Evolutionary conservation across 2,329 filamentous ascomycete species (phyloP).

Genomic region (Nemania sp.): DNA sequence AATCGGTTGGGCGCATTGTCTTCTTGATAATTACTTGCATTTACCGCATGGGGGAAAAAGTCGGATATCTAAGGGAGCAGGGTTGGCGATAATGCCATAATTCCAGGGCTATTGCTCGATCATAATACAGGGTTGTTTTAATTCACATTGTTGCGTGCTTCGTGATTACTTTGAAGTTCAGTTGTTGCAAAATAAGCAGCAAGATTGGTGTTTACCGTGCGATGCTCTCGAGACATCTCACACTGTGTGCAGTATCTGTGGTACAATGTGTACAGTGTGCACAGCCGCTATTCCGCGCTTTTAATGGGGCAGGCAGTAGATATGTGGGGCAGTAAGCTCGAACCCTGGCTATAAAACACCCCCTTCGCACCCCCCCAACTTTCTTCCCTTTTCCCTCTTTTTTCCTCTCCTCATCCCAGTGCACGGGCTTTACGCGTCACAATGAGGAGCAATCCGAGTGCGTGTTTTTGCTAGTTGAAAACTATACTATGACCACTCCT

Average conservation of each 20-base stretch:
- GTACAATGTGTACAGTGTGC: no score
- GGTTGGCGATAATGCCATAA: background rate
- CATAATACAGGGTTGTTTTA: background rate
- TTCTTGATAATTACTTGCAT: background rate
- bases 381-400: conserved; percentile 25
- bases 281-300: no score
- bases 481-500: conserved; percentile 80
- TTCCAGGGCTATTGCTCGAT: background rate
- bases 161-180: no score
- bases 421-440: conserved; percentile 80
- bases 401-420: conserved; percentile 57
- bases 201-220: no score
- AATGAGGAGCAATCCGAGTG: conserved; percentile 88
- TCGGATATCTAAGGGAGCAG: background rate
- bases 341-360: conserved; percentile 29
- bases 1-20: conserved; percentile 15
- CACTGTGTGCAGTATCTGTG: no score
- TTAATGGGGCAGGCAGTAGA: no score
- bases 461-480: conserved; percentile 91
- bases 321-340: no score
- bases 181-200: no score
- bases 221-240: no score
- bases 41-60: background rate
- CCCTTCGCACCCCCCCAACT: background rate
- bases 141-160: background rate